Conservation (phyloP, 805 yeast species). For the Metschnikowia vanudenii region DNA sequence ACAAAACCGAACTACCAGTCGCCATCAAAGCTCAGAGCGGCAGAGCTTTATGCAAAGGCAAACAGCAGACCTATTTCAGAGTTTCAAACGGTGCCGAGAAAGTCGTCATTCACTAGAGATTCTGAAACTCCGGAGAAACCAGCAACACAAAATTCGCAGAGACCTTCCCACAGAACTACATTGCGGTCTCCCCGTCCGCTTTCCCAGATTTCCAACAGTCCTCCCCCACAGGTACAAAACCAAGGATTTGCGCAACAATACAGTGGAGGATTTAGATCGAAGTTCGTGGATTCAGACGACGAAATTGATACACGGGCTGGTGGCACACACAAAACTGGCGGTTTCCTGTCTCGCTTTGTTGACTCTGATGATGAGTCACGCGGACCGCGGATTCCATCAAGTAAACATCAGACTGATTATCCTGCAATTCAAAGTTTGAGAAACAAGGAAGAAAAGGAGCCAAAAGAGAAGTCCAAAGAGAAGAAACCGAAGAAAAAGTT, state of each 20-base stretch:
- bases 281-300: constrained; percentile 65
- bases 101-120: constrained; percentile 59
- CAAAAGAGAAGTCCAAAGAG: constrained; percentile 23
- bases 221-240: background rate
- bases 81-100: constrained; percentile 41
- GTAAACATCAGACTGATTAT: constrained; percentile 6
- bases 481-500: constrained; percentile 30
- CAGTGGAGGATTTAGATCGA: constrained; percentile 39
- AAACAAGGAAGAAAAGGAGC: constrained; percentile 9
- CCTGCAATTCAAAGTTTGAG: constrained; percentile 15
- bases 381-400: background rate
- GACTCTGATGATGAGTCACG: constrained; percentile 31
- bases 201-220: background rate
- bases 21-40: constrained; percentile 45
- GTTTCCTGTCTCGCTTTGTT: constrained; percentile 27
- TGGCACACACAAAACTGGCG: constrained; percentile 8
- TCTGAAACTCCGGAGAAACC: constrained; percentile 3
- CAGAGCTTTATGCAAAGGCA: constrained; percentile 54
- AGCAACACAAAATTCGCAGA: background rate
- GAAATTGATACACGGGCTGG: constrained; percentile 31
- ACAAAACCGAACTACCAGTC: constrained; percentile 37
- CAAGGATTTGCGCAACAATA: too few species aligned
- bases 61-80: constrained; percentile 40
- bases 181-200: constrained; percentile 9
- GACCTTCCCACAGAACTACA: constrained; percentile 9